These are phyloP conservation scores for Colletotrichum incanum DNA, from an alignment of 2,329 filamentous ascomycete species.

Conservation along the genomic window DNA sequence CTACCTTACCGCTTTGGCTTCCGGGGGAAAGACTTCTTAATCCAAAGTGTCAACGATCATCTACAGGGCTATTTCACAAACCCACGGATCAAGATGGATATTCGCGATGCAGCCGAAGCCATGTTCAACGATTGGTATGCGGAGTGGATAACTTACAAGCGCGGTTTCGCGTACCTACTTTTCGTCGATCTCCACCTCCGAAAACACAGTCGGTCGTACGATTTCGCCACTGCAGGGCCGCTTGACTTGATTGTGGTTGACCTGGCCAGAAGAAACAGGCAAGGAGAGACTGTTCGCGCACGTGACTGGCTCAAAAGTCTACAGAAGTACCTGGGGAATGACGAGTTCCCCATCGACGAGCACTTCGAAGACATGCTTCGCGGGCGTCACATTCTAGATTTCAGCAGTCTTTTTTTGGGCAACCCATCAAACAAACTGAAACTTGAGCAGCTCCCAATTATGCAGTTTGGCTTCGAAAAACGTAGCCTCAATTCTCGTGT, in stretches of 20 bases:
- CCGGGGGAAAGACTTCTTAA: constrained; percentile 34
- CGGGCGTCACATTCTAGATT: constrained; percentile 12
- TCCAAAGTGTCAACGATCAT: constrained; percentile 28
- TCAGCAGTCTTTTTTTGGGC: constrained; percentile 13
- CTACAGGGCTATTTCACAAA: constrained; percentile 40
- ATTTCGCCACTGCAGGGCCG: constrained; percentile 9
- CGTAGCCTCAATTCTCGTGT: constrained; percentile 8
- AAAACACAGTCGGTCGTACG: background rate
- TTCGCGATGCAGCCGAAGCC: constrained; percentile 29
- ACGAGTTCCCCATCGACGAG: background rate
- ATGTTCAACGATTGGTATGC: constrained; percentile 42
- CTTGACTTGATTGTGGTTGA: constrained; percentile 7
- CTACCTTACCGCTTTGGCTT: constrained; percentile 42
- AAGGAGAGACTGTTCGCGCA: constrained; percentile 6
- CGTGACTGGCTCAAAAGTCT: constrained; percentile 8
- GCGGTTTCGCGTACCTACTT: constrained; percentile 22
- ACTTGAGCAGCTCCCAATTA: constrained; percentile 1
- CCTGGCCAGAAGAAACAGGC: constrained; percentile 2
- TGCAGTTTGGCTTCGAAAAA: constrained; percentile 23
- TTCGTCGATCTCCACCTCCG: constrained; percentile 26
- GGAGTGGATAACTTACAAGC: constrained; percentile 38
- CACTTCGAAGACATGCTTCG: constrained; percentile 26
- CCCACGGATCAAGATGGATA: constrained; percentile 27
- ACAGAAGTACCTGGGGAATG: background rate
- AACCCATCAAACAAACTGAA: background rate